A percentile compares a stretch with the other conserved stretches of the same genome.
phyloP scores from a whole-genome alignment of 1,284 basidiomycete species.

The Inonotus hispidus region DNA sequence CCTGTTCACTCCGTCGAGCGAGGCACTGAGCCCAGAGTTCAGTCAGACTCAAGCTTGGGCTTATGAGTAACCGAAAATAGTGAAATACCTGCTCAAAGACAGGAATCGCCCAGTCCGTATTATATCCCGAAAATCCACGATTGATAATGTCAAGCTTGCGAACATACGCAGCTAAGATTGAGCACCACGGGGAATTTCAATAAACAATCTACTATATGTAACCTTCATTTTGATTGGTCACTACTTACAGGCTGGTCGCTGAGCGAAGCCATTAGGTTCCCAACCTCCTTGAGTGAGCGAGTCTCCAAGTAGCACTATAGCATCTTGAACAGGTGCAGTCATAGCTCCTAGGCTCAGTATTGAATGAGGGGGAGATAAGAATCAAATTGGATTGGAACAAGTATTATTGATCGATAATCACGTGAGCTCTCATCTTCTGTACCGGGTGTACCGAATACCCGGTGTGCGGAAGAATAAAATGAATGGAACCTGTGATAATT shows the following conservation, averaged over 20 bases:
- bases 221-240: neutral
- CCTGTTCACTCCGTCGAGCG: conserved; percentile 37
- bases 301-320: conserved; percentile 71
- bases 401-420: neutral
- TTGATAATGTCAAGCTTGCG: conserved; percentile 81
- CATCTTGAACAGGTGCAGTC: conserved; percentile 55
- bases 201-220: neutral
- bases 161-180: conserved; percentile 41
- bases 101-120: conserved; percentile 77
- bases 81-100: conserved; percentile 63
- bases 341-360: conserved; percentile 29
- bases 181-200: neutral
- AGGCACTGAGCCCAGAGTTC: conserved; percentile 1
- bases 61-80: conserved; percentile 34
- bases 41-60: conserved; percentile 36
- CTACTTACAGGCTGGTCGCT: conserved; percentile 54
- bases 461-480: neutral
- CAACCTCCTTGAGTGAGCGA: conserved; percentile 67
- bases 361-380: neutral
- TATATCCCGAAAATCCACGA: conserved; percentile 78
- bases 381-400: neutral
- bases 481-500: conserved; percentile 2
- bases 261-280: conserved; percentile 54
- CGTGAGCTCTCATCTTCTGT: too few relatives aligned
- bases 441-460: too few relatives aligned